phyloP scores from a whole-genome alignment of 805 yeast genomes.

The Wickerhamomyces canadensis region DNA sequence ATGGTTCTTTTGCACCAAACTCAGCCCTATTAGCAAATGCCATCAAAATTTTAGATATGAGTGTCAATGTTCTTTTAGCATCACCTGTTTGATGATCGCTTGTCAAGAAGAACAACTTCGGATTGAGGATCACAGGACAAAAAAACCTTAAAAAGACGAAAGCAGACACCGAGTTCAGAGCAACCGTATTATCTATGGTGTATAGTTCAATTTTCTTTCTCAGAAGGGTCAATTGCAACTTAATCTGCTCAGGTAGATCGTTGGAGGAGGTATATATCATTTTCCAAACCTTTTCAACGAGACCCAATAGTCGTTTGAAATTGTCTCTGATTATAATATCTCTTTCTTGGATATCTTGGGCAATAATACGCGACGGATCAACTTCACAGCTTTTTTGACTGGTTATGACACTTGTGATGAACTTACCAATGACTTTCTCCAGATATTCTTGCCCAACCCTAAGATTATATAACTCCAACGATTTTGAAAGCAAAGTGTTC shows the following conservation, averaged over 20 bases:
- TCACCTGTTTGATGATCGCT: slow-evolving; percentile 65
- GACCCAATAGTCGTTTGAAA: slow-evolving; percentile 40
- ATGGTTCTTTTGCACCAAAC: slow-evolving; percentile 83
- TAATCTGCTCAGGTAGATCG: slow-evolving; percentile 68
- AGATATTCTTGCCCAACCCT: slow-evolving; percentile 77
- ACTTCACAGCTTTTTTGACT: slow-evolving; percentile 58
- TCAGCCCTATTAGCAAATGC: slow-evolving; percentile 71
- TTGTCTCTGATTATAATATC: slow-evolving; percentile 41
- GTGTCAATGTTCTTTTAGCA: slow-evolving; percentile 71
- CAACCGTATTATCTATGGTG: slow-evolving; percentile 41
- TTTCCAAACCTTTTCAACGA: slow-evolving; percentile 59
- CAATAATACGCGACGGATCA: slow-evolving; percentile 60
- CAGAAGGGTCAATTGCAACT: slow-evolving; percentile 55
- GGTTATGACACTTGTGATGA: slow-evolving; percentile 49
- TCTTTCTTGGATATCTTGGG: slow-evolving; percentile 30
- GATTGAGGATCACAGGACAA: slow-evolving; percentile 90
- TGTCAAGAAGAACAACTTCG: slow-evolving; percentile 74
- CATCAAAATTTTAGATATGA: slow-evolving; percentile 74
- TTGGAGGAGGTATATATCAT: slow-evolving; percentile 60
- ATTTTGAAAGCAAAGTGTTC: slow-evolving; percentile 73
- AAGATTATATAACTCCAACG: slow-evolving; percentile 71
- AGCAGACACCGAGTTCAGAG: slow-evolving; percentile 74
- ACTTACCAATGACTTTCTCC: slow-evolving; percentile 65
- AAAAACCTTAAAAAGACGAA: slow-evolving; percentile 79
- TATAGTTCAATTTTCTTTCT: slow-evolving; percentile 60